Evolutionary conservation across 805 yeast species (phyloP), one percentile per base, ranked within the genome.

Genomic region (Candida caryicola): DNA sequence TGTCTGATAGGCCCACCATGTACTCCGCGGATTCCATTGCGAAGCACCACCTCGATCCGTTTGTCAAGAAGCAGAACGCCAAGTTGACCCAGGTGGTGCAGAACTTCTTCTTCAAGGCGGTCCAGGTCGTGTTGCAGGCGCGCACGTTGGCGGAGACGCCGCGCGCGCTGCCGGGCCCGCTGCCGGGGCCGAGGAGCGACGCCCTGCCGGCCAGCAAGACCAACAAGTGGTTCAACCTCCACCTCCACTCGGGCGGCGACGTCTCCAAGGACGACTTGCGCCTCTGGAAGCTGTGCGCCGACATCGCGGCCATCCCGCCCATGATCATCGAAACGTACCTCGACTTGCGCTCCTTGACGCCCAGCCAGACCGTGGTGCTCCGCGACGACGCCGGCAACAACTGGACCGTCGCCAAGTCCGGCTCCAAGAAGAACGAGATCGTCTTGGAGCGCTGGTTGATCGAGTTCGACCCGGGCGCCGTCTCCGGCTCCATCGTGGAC

Each of bases 371-470:
- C 15, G 69, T 85, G 21, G 73, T 79, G 23, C 57, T 85, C 28
- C 66, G 66, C 19, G 90, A 83, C 48, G 72, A 70, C 3, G 69
- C 71, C 5, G 75, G 72, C 17, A 69, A 69, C 45, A 52, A 72
- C 10, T 80, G 83, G 75, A 65, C 74, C 7, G 81, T 81, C 9
- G 68, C 82, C 7, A 77, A 72, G 41, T 57, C 62, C 9, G 83
- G 82, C 10, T 69, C 74, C 2, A 78, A 76, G 51, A 84, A 84
- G 51, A 71, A 78, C 13, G 98, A 91, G 59, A 77, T 93, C n/a
- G 96, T 93, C 2, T 64, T 93, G 40, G 99, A 93, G 55, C 73
- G 99, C 42, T 93, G 99, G 99, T 69, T 88, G 17, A 64, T 93
- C 23, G 96, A 90, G 57, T 76, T 90, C 43, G 90, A 84, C 51